phyloP scores from a whole-genome alignment of 345 rosid genomes.

The Pelargonium nanum region DNA sequence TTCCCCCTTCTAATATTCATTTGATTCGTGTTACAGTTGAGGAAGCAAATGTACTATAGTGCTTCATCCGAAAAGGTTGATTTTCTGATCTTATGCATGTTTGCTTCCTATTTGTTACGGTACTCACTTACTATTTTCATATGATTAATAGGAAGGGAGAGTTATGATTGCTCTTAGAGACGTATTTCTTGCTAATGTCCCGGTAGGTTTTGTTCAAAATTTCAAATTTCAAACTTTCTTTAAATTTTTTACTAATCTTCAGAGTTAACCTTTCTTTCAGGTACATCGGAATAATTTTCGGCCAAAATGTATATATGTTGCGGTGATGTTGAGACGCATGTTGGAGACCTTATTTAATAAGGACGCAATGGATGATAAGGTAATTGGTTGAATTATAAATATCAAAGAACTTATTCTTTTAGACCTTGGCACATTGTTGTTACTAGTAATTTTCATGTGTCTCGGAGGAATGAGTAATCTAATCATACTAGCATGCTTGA shows the following conservation, averaged over 20 bases:
- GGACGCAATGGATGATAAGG: conserved; percentile 99
- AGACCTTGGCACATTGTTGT: not conserved
- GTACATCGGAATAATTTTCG: conserved; percentile 57
- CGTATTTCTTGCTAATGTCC: conserved; percentile 81
- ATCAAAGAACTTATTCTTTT: not conserved
- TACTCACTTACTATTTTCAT: conserved; percentile 6
- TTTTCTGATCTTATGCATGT: not conserved
- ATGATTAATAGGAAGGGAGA: conserved; percentile 46
- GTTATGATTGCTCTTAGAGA: conserved; percentile 55
- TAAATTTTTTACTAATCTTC: conserved; percentile 6
- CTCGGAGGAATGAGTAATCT: not conserved
- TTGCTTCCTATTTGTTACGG: not conserved
- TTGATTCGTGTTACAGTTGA: conserved; percentile 36
- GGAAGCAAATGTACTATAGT: conserved; percentile 29
- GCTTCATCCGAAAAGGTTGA: conserved; percentile 39
- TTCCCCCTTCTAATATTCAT: conserved; percentile 4
- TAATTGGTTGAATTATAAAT: conserved; percentile 12
- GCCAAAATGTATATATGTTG: conserved; percentile 87
- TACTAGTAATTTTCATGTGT: not conserved
- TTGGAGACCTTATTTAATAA: conserved; percentile 88
- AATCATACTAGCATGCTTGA: not conserved
- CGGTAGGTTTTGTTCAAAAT: conserved; percentile 36
- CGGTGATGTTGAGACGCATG: conserved; percentile 89
- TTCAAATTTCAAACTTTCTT: conserved; percentile 1
- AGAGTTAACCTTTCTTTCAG: conserved; percentile 24